Evolutionary conservation across 495 filamentous ascomycete species (phyloP).

Genomic region (Podospora fimiseda): DNA sequence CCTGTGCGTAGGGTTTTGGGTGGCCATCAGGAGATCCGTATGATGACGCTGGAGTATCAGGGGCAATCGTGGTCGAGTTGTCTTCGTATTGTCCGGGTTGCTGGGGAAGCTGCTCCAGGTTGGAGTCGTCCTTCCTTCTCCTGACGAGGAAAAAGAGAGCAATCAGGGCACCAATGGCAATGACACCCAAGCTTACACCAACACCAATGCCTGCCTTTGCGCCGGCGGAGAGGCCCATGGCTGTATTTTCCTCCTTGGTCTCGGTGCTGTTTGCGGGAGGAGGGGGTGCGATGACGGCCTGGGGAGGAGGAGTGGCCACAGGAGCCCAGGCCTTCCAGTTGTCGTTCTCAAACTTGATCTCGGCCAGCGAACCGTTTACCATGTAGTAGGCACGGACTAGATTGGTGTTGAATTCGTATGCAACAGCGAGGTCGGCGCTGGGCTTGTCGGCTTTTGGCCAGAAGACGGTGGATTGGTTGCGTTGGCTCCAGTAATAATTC

Average conservation of each 20-base stretch:
- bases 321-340: slow-evolving; percentile 16
- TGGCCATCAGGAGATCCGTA: slow-evolving; percentile 11
- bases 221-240: slow-evolving; percentile 23
- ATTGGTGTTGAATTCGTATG: slow-evolving; percentile 15
- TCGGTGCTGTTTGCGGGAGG: not conserved
- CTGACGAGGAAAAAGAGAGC: slow-evolving; percentile 20
- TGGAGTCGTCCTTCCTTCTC: slow-evolving; percentile 11
- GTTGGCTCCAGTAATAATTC: slow-evolving; percentile 19
- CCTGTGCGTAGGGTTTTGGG: not conserved
- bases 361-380: slow-evolving; percentile 24
- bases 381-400: slow-evolving; percentile 32
- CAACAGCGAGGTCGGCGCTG: slow-evolving; percentile 25
- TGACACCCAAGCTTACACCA: slow-evolving; percentile 27
- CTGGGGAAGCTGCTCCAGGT: not conserved
- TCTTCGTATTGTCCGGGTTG: slow-evolving; percentile 1
- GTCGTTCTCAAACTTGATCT: slow-evolving; percentile 25
- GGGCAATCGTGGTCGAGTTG: slow-evolving; percentile 10
- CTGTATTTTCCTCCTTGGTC: not conserved
- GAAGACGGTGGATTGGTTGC: slow-evolving; percentile 16
- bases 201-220: slow-evolving; percentile 35
- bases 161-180: slow-evolving; percentile 21
- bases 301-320: slow-evolving; percentile 5
- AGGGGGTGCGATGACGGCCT: not conserved
- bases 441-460: slow-evolving; percentile 33
- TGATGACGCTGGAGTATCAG: slow-evolving; percentile 11